Conservation (phyloP, 1,284 basidiomycete genomes). For the Ustilago xerochloae region DNA sequence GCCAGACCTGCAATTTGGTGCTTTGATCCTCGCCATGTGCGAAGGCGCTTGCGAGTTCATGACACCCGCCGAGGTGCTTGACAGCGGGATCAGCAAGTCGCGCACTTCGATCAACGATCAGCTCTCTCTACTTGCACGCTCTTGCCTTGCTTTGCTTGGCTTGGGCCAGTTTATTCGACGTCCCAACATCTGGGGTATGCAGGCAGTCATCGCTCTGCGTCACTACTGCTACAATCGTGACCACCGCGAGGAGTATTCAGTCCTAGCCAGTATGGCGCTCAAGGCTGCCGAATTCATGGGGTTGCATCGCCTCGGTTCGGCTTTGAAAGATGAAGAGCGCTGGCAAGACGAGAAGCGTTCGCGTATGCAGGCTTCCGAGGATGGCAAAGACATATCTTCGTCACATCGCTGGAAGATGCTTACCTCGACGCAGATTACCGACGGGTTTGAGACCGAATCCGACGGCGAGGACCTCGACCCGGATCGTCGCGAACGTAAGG, state of each 20-base stretch:
- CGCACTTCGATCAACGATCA: conserved; percentile 32
- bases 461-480: conserved; percentile 44
- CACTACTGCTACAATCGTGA: conserved; percentile 48
- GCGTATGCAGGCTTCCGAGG: not conserved
- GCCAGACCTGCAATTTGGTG: conserved; percentile 39
- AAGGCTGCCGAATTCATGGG: conserved; percentile 50
- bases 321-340: conserved; percentile 49
- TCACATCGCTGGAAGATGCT: conserved; percentile 44
- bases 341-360: conserved; percentile 42
- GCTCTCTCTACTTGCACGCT: conserved; percentile 20
- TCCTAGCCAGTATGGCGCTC: conserved; percentile 38
- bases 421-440: conserved; percentile 29
- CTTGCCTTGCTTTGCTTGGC: conserved; percentile 20
- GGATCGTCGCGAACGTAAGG: conserved; percentile 24
- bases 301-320: conserved; percentile 51
- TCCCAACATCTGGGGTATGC: conserved; percentile 46
- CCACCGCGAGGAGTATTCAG: conserved; percentile 36
- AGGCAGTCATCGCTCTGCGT: conserved; percentile 39
- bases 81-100: conserved; percentile 30
- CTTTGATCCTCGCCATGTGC: conserved; percentile 39
- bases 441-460: conserved; percentile 38
- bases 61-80: conserved; percentile 43
- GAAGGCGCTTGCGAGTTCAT: conserved; percentile 50
- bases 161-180: conserved; percentile 31
- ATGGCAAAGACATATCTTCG: conserved; percentile 15